Percentiles rank a stretch among this genome's conserved stretches.
Conservation (phyloP, 2,329 filamentous ascomycete genomes). For the Colletotrichum filicis region DNA sequence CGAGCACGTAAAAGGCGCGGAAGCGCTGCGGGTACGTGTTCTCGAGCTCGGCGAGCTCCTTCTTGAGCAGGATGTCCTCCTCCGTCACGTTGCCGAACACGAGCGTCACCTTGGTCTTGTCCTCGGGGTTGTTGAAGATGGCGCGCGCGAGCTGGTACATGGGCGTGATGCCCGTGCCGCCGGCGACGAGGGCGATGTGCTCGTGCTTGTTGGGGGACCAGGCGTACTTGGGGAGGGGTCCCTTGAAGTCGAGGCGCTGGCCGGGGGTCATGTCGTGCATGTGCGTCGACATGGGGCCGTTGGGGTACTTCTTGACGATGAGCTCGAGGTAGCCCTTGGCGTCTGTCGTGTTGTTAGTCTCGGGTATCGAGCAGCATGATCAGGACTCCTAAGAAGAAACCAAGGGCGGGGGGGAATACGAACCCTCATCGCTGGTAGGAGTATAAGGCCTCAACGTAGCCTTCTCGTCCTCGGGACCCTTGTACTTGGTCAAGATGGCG, state of each 20-base stretch:
- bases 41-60: conserved; percentile 86
- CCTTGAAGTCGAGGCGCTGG: conserved; percentile 90
- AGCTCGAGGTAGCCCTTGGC: conserved; percentile 86
- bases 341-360: conserved; percentile 58
- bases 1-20: conserved; percentile 92
- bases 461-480: conserved; percentile 85
- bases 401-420: conserved; percentile 37
- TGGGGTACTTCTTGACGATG: conserved; percentile 90
- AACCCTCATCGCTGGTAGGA: conserved; percentile 86
- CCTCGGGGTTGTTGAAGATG: conserved; percentile 95
- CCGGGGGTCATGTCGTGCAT: conserved; percentile 85
- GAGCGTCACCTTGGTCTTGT: conserved; percentile 97
- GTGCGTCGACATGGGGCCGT: conserved; percentile 92
- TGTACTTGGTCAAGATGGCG: conserved; percentile 92
- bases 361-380: no score
- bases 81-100: conserved; percentile 92
- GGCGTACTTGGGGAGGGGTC: conserved; percentile 91
- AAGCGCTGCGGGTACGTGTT: conserved; percentile 96
- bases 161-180: conserved; percentile 95
- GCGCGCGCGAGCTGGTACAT: conserved; percentile 95
- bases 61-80: conserved; percentile 91
- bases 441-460: conserved; percentile 92
- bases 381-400: neutral
- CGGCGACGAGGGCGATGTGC: conserved; percentile 88
- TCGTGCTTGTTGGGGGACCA: conserved; percentile 94